phyloP scores from a whole-genome alignment of 2,329 filamentous ascomycete genomes.

The Fusarium paranaense region DNA sequence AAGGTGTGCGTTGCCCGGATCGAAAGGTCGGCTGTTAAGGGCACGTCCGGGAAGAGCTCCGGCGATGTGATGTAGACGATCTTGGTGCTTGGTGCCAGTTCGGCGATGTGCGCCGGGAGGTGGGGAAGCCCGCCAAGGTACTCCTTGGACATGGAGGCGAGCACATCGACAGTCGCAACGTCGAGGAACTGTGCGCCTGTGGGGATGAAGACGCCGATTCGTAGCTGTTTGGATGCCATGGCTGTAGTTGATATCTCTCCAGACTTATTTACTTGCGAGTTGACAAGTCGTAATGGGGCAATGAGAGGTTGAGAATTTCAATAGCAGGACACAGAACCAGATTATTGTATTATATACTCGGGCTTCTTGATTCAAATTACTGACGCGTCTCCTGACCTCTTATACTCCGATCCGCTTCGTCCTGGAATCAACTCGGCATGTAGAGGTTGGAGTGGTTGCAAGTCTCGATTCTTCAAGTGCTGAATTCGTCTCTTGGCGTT shows the following conservation, averaged over 20 bases:
- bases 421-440: slow-evolving; percentile 10
- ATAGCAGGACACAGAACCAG: not conserved
- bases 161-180: slow-evolving; percentile 61
- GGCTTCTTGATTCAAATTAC: not conserved
- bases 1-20: slow-evolving; percentile 58
- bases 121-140: slow-evolving; percentile 53
- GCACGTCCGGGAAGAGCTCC: slow-evolving; percentile 50
- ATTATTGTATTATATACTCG: slow-evolving; percentile 4
- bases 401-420: not conserved
- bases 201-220: slow-evolving; percentile 65
- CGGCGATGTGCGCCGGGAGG: slow-evolving; percentile 51
- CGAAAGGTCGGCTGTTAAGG: slow-evolving; percentile 54
- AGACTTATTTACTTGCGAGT: not conserved
- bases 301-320: not conserved
- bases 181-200: slow-evolving; percentile 61
- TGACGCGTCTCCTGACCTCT: not conserved
- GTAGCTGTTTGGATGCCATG: slow-evolving; percentile 46
- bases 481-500: slow-evolving; percentile 20
- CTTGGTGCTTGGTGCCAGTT: slow-evolving; percentile 56
- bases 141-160: slow-evolving; percentile 58
- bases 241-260: not conserved
- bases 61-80: slow-evolving; percentile 61
- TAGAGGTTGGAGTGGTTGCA: not conserved
- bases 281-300: not conserved
- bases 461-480: slow-evolving; percentile 6